Conservation (phyloP, 2,329 filamentous ascomycete species). For the Cyclaneusma minus region DNA sequence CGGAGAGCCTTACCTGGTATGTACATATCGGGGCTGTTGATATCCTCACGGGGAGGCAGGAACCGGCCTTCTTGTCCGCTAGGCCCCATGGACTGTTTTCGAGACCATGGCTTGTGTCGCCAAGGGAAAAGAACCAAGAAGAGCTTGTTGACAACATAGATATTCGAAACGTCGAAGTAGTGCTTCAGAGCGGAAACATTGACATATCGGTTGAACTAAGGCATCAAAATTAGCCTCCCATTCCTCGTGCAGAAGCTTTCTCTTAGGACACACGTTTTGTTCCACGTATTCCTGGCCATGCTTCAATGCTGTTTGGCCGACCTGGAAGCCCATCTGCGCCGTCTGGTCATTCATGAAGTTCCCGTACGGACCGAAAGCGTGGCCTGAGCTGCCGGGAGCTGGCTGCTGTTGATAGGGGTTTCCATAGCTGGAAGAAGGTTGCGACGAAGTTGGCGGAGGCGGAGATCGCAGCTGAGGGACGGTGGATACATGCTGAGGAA, state of each 20-base stretch:
- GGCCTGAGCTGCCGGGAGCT: conserved; percentile 21
- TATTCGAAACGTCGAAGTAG: conserved; percentile 98
- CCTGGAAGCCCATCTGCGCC: conserved; percentile 85
- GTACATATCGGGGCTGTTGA: conserved; percentile 99
- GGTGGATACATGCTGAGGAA: conserved; percentile 95
- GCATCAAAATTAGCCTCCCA: conserved; percentile 6
- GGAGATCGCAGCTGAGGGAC: conserved; percentile 94
- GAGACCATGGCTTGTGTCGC: conserved; percentile 94
- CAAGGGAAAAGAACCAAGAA: conserved; percentile 91
- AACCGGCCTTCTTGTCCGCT: conserved; percentile 63
- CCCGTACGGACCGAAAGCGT: conserved; percentile 59
- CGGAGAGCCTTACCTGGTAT: conserved; percentile 46
- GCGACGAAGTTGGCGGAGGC: conserved; percentile 60
- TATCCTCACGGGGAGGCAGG: conserved; percentile 80
- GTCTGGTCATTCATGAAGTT: conserved; percentile 94
- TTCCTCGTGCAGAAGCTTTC: conserved; percentile 28
- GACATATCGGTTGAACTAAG: conserved; percentile 64
- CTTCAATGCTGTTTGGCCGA: conserved; percentile 77
- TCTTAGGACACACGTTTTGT: conserved; percentile 57
- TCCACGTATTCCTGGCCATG: conserved; percentile 91
- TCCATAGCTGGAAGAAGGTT: conserved; percentile 47
- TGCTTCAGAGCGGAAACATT: conserved; percentile 90
- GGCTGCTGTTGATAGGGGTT: conserved; percentile 58
- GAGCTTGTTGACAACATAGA: conserved; percentile 87
- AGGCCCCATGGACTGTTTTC: conserved; percentile 63